These are phyloP conservation scores for Erysimum cheiranthoides DNA, from an alignment of 345 rosid genomes.

Conservation along the genomic window DNA sequence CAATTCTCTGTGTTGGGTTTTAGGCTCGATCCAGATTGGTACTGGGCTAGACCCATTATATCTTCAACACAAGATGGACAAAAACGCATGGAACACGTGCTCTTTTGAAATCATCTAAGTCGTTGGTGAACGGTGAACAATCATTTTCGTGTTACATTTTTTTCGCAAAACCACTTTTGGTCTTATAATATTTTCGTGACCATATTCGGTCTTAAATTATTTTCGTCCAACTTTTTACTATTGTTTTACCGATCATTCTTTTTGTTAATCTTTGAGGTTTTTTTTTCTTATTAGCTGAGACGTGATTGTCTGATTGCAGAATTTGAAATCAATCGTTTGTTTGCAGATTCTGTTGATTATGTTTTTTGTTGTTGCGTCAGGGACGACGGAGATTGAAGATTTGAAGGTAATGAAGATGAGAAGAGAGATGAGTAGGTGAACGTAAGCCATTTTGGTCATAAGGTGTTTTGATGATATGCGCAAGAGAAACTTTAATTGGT, in stretches of 20 bases:
- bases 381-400: slow-evolving; percentile 35
- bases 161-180: not conserved
- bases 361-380: slow-evolving; percentile 40
- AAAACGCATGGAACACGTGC: slow-evolving; percentile 10
- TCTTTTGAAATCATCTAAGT: slow-evolving; percentile 1
- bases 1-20: not conserved
- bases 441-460: slow-evolving; percentile 23
- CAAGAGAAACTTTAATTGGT: slow-evolving; percentile 25
- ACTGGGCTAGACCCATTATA: not conserved
- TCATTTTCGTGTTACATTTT: not conserved
- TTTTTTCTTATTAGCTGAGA: slow-evolving; percentile 35
- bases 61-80: not conserved
- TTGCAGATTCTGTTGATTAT: slow-evolving; percentile 48
- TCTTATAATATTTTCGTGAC: not conserved
- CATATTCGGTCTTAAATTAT: no score
- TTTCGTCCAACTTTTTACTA: no score
- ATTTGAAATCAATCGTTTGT: slow-evolving; percentile 42
- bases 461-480: slow-evolving; percentile 30
- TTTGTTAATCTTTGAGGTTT: slow-evolving; percentile 1
- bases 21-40: not conserved
- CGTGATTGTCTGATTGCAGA: slow-evolving; percentile 42
- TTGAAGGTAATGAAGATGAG: slow-evolving; percentile 39
- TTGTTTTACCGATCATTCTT: not conserved
- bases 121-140: not conserved
- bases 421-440: slow-evolving; percentile 38